These are phyloP conservation scores for Aspergillus fischeri DNA, from an alignment of 2,329 filamentous ascomycete species.

Conservation along the genomic window DNA sequence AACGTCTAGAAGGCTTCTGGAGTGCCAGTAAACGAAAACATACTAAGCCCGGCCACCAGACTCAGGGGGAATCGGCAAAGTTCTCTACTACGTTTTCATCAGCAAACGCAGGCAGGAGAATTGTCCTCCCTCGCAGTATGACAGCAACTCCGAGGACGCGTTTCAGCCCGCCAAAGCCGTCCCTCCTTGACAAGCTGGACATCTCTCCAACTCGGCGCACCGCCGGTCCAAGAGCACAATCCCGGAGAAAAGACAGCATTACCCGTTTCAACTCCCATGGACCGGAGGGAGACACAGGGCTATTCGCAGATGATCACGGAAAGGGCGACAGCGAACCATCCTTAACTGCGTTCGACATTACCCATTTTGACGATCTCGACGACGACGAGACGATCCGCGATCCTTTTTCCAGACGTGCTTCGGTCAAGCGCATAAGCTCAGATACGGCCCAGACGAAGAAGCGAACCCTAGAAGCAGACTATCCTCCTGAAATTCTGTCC, in stretches of 20 bases:
- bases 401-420: slow-evolving; percentile 27
- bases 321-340: slow-evolving; percentile 25
- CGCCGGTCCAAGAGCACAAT: slow-evolving; percentile 27
- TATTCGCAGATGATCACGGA: slow-evolving; percentile 20
- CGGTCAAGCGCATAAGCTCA: slow-evolving; percentile 23
- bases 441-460: slow-evolving; percentile 26
- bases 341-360: slow-evolving; percentile 27
- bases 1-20: slow-evolving; percentile 38
- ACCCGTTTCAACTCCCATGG: slow-evolving; percentile 14
- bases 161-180: slow-evolving; percentile 39
- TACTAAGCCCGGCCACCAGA: slow-evolving; percentile 17
- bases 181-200: slow-evolving; percentile 35
- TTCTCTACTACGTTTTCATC: slow-evolving; percentile 15
- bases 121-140: slow-evolving; percentile 31
- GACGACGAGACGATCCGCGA: slow-evolving; percentile 29
- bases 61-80: slow-evolving; percentile 15
- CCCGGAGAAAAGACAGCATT: slow-evolving; percentile 16
- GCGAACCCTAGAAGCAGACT: slow-evolving; percentile 43
- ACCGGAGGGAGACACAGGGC: slow-evolving; percentile 19
- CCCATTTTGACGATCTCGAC: slow-evolving; percentile 29
- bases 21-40: slow-evolving; percentile 27
- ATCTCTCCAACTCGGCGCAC: slow-evolving; percentile 33
- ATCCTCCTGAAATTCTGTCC: slow-evolving; percentile 42
- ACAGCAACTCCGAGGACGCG: slow-evolving; percentile 34
- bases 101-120: slow-evolving; percentile 23